Base-by-base conservation (phyloP, 106 monocot species). In the Dioscorea alata region DNA sequence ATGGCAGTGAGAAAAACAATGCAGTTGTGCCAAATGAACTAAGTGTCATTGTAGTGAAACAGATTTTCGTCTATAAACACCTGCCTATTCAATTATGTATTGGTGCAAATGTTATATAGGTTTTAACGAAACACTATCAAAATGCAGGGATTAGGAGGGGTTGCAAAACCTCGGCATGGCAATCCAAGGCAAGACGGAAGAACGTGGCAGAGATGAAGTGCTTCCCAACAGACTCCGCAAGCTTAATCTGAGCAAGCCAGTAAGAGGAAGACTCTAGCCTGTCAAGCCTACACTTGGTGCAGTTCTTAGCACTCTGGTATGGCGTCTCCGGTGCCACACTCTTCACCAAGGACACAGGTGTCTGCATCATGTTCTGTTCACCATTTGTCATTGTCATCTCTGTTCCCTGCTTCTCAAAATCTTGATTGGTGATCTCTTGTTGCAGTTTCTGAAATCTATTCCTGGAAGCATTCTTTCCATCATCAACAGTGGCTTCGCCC, bases 131-230 rank as follows among this genome's bases (percentile, higher is more conserved):
- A 42, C 42, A 42, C 42, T 3, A 28, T 28, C 28, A 28, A 28
- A 42, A 42, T 42, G 42, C 42, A 42, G 6, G 42, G 28, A 42
- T 8, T 10, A 28, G 5, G 2, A 60, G 17, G 20, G 21, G 18
- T 6, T 21, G 16, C n/a, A 2, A 50, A 74, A 92, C 89, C 93
- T 89, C 83, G 15, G 93, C 86, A 53, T 82, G 62, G 67, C 93
- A 93, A 20, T 89, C 79, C 51, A 86, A 64, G 8, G 93, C 88
- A 51, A 93, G 83, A 34, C 76, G 75, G 66, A 93, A 93, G 78
- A 93, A 89, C 0, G 86, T 73, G 17, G 81, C 85, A 0, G 93
- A 81, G 15, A 79, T 81, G 49, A 76, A 81, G 63, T 93, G 93
- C 73, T 82, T 89, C 52, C 86, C 93, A n/a, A 73, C 75, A 9